Conservation (phyloP, 768 basidiomycete species). For the Lactarius indigo region DNA sequence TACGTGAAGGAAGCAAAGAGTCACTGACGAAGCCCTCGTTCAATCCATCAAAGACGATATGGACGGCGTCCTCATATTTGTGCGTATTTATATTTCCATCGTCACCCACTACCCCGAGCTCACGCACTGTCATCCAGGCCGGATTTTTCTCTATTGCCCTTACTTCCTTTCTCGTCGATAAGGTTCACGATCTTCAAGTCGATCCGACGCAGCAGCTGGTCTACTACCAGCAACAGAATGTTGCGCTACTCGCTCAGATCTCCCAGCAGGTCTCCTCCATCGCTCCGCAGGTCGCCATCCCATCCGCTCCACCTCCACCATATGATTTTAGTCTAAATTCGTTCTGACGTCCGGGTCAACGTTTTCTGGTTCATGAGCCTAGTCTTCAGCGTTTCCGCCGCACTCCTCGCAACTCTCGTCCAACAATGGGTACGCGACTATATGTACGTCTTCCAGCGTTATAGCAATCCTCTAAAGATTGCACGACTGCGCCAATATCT, state of each 20-base stretch:
- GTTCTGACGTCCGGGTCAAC: too few relatives aligned
- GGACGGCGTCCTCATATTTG: too few relatives aligned
- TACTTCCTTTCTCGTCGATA: conserved; percentile 9
- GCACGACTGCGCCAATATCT: conserved; percentile 36
- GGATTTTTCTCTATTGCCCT: neutral
- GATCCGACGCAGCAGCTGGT: neutral
- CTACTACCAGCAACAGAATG: conserved; percentile 3
- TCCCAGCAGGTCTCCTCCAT: neutral
- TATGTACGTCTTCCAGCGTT: conserved; percentile 28
- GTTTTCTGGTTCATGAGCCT: too few relatives aligned
- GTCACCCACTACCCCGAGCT: too few relatives aligned
- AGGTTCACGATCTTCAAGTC: conserved; percentile 2
- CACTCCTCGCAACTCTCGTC: conserved; percentile 30
- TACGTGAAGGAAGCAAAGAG: neutral
- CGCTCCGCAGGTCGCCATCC: conserved; percentile 25
- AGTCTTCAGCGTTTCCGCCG: too few relatives aligned
- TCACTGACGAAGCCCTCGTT: too few relatives aligned
- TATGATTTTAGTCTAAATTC: too few relatives aligned
- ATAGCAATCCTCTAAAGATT: conserved; percentile 32
- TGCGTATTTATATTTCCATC: too few relatives aligned
- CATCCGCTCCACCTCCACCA: neutral
- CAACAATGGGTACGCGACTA: conserved; percentile 48
- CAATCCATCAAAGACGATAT: too few relatives aligned
- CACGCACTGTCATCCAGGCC: too few relatives aligned
- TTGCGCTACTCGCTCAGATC: conserved; percentile 10